phyloP scores from a whole-genome alignment of 805 yeast species.

The Ogataea nitratoaversa region DNA sequence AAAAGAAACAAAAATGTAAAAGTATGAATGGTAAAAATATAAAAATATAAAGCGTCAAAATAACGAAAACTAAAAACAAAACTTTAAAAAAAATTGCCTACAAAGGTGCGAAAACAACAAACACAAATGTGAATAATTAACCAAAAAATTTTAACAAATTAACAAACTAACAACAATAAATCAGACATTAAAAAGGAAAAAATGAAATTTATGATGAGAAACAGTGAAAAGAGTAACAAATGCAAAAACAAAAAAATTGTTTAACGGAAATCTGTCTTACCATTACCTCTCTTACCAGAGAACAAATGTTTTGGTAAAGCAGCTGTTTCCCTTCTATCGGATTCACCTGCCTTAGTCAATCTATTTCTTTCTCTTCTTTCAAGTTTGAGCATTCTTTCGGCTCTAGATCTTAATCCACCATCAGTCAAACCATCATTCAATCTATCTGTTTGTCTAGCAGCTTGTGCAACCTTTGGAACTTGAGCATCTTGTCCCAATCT shows the following conservation, averaged over 20 bases:
- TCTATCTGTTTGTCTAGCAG: conserved; percentile 67
- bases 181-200: background rate
- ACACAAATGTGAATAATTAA: no score
- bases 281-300: conserved; percentile 95
- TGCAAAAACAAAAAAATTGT: background rate
- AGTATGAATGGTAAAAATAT: background rate
- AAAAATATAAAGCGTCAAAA: background rate
- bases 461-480: conserved; percentile 30
- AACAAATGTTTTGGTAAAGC: conserved; percentile 90
- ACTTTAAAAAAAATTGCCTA: no score
- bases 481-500: conserved; percentile 26
- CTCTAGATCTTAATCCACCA: conserved; percentile 74
- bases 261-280: conserved; percentile 86
- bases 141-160: background rate
- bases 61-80: background rate
- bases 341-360: conserved; percentile 90
- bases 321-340: conserved; percentile 85
- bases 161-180: background rate
- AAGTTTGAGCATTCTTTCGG: conserved; percentile 81
- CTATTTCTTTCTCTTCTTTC: conserved; percentile 94
- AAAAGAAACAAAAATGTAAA: background rate
- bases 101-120: no score
- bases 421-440: conserved; percentile 82
- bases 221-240: background rate
- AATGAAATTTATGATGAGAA: background rate